Evolutionary conservation across 2,329 filamentous ascomycete species (phyloP).

Genomic region (Fusarium sp.): DNA sequence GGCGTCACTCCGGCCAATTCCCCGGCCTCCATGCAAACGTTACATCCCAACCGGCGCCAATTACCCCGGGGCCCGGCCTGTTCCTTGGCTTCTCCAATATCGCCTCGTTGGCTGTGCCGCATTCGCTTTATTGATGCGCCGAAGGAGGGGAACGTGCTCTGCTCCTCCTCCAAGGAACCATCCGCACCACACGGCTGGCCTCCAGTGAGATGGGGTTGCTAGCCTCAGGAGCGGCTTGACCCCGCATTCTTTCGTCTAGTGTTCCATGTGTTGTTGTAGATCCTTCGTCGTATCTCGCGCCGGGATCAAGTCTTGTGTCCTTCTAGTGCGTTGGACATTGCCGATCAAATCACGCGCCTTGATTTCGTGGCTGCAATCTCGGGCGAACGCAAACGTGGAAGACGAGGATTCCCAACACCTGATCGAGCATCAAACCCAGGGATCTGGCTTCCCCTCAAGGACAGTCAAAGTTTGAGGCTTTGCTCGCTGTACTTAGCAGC

Average conservation of each 20-base stretch:
- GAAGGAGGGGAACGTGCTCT: neutral
- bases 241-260: neutral
- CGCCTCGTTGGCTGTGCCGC: slow-evolving; percentile 21
- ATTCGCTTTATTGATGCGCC: slow-evolving; percentile 11
- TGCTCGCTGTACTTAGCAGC: neutral
- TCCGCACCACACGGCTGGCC: neutral
- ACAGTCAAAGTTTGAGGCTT: neutral
- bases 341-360: neutral
- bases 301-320: neutral
- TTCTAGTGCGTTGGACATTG: neutral
- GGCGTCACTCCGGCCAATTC: slow-evolving; percentile 38
- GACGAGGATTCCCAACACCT: neutral
- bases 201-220: neutral
- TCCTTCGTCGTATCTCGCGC: neutral
- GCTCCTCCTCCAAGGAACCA: neutral
- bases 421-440: neutral
- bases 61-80: slow-evolving; percentile 26
- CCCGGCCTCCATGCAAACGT: slow-evolving; percentile 15
- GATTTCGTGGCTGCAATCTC: neutral
- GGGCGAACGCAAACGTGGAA: neutral
- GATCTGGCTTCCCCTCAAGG: neutral
- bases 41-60: slow-evolving; percentile 33
- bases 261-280: neutral
- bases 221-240: neutral
- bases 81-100: slow-evolving; percentile 27